Base-by-base conservation (phyloP, 805 yeast genomes). In the Kurtzmaniella fragi region DNA sequence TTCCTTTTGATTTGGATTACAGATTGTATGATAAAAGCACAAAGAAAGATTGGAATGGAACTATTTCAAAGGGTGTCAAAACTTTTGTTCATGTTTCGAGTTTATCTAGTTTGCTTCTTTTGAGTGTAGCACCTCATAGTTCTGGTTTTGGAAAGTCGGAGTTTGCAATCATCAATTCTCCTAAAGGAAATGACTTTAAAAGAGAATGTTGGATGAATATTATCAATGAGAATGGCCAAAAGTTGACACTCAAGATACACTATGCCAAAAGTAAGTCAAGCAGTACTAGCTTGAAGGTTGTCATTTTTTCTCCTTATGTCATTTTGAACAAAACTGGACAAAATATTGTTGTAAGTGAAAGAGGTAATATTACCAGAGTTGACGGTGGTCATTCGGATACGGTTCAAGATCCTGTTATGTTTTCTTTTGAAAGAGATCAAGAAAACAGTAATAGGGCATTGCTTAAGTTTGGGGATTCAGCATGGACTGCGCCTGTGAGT, bases 231-330 rank as follows among this genome's bases (percentile, higher is more conserved):
- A 82, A 78, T 50, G 93, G 89, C 0, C 96, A 86, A 49, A 55
- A 67, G 14, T 63, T 93, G 35, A 72, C 74, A 38, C 64, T 93
- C 30, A 70, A 71, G 14, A 64, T 93, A 5, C 81, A 79, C 43
- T 91, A 89, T 55, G 70, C 71, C 0, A 71, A 73, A 34, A 67
- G 66, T 15, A 62, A 69, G 15, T 69, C 71, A 0, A 66, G 73
- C 8, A 74, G 78, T 27, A 72, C 83, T 2, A 85, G 88, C 25
- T 65, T 80, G 45, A 75, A 78, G 45, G 73, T 88, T 2, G 74
- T 76, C 10, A 69, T 93, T n/a, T 88, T 78, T 53, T 68, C 96
- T 0, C 97, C 97, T 0, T 93, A 91, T 53, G 70, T 93, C 33
- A 64, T 93, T 13, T 66, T 90, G 45, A 95, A 93, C 59, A 71